A percentile compares a stretch with the other conserved stretches of the same genome.
Evolutionary conservation across 2,329 filamentous ascomycete genomes (phyloP).

Genomic region (Fonsecaea monophora): DNA sequence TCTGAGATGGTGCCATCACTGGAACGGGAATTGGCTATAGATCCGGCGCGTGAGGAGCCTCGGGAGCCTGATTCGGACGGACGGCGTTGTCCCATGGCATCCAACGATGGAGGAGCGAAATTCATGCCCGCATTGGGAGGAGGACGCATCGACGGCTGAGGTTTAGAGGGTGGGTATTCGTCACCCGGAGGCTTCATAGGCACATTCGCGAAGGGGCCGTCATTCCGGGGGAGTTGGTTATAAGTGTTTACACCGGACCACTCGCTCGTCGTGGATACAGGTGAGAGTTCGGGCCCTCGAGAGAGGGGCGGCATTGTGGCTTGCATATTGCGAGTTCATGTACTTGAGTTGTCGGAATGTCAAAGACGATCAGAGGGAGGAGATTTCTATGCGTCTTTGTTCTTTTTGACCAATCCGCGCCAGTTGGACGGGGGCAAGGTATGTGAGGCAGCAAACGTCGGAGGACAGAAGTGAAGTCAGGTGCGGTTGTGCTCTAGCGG

Average conservation of each 20-base stretch:
- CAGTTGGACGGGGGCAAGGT: slow-evolving; percentile 3
- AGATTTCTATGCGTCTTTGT: neutral
- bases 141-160: slow-evolving; percentile 26
- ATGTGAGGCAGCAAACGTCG: slow-evolving; percentile 34
- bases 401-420: slow-evolving; percentile 5
- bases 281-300: slow-evolving; percentile 61
- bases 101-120: slow-evolving; percentile 31
- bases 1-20: slow-evolving; percentile 76
- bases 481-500: slow-evolving; percentile 6
- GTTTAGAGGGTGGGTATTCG: slow-evolving; percentile 27
- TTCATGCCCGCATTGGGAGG: slow-evolving; percentile 27
- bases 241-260: slow-evolving; percentile 77
- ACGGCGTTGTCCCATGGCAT: slow-evolving; percentile 52
- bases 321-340: slow-evolving; percentile 30
- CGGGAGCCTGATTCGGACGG: slow-evolving; percentile 47
- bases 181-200: slow-evolving; percentile 41
- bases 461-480: slow-evolving; percentile 16
- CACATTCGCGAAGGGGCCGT: slow-evolving; percentile 55
- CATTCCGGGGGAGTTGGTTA: slow-evolving; percentile 53
- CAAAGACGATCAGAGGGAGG: neutral
- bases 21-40: slow-evolving; percentile 73
- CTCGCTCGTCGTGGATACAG: slow-evolving; percentile 81
- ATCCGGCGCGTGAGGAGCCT: slow-evolving; percentile 84
- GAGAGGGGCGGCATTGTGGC: slow-evolving; percentile 30
- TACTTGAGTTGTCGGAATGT: slow-evolving; percentile 4